Conservation (phyloP, 2,329 filamentous ascomycete genomes). For the Colletotrichum cordylinicola region DNA sequence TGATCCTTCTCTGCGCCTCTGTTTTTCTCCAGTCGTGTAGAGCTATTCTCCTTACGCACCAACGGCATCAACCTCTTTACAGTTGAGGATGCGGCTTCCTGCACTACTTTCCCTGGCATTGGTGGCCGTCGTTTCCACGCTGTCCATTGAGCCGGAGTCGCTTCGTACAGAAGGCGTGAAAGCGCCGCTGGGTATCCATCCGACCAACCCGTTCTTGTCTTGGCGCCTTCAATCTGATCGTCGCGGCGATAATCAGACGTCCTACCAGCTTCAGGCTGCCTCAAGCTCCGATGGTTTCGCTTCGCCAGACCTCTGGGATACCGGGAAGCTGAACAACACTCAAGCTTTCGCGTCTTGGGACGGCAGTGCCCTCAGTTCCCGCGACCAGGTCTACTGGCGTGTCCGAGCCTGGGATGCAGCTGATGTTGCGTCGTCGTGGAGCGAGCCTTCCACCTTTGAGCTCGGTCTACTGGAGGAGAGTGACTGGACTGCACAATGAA, state of each 20-base stretch:
- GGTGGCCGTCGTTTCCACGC: not conserved
- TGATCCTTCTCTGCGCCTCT: not conserved
- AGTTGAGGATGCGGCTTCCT: not conserved
- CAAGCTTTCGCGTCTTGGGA: not conserved
- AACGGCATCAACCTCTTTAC: not conserved
- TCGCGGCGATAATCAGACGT: not conserved
- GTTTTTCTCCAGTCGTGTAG: not conserved
- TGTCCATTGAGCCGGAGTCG: not conserved
- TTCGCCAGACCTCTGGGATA: constrained; percentile 2
- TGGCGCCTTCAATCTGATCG: not conserved
- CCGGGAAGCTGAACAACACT: not conserved
- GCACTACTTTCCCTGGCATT: not conserved
- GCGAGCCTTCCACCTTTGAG: not conserved
- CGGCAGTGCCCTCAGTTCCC: not conserved
- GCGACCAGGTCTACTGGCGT: constrained; percentile 10
- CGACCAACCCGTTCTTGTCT: not conserved
- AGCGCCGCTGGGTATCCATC: not conserved
- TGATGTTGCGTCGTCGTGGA: constrained; percentile 1
- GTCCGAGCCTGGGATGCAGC: constrained; percentile 9
- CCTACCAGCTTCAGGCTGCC: not conserved
- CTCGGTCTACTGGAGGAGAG: not conserved
- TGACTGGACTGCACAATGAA: constrained; percentile 19
- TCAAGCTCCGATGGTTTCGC: not conserved
- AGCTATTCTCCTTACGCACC: not conserved
- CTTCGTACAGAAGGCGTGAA: not conserved